Base-by-base conservation (phyloP, 345 rosid species). In the Brassica incana region DNA sequence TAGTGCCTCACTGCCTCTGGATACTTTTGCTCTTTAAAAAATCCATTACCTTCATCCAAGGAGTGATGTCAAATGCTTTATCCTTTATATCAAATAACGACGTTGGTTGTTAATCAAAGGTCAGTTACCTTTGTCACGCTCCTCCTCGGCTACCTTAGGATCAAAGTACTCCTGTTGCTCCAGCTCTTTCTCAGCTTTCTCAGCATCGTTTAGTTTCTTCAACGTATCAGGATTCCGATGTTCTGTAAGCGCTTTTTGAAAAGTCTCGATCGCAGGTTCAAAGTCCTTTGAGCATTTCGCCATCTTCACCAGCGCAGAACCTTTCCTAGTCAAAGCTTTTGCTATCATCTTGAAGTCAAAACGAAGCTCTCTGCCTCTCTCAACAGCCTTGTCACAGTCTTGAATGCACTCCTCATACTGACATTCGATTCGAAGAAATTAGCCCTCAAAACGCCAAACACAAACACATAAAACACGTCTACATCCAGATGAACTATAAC, bases 241-340 rank as follows among this genome's bases (percentile, higher is more conserved):
- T 90, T 95, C 99, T 5, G 99, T 95, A 5, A 95, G 94, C 75
- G 99, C 99, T 84, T 95, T 95, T 84, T 95, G 99, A 85, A 89
- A 93, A 40, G 96, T 83, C 90, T 93, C 97, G 29, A 95, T 91
- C 4, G 95, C 98, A 73, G 82, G 88, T 48, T 91, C 97, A 75
- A 79, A 93, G 65, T 95, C 98, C 77, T 85, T 85, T 0, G 99
- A 91, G 75, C 80, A 81, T 88, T 88, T 89, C 0, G 93, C 93
- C 88, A 88, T 65, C 82, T 95, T 95, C 14, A 80, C 91, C 76
- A 93, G 73, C 6, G 98, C 97, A 82, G 89, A 84, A 33, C 98
- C 99, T 82, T 95, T 95, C 86, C 99, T 89, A 10, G 98, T 93
- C 82, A 95, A 81, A 80, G 99, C 99, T 83, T 85, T 89, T 48